phyloP scores from a whole-genome alignment of 2,329 filamentous ascomycete genomes.

The Fusarium floridanum region DNA sequence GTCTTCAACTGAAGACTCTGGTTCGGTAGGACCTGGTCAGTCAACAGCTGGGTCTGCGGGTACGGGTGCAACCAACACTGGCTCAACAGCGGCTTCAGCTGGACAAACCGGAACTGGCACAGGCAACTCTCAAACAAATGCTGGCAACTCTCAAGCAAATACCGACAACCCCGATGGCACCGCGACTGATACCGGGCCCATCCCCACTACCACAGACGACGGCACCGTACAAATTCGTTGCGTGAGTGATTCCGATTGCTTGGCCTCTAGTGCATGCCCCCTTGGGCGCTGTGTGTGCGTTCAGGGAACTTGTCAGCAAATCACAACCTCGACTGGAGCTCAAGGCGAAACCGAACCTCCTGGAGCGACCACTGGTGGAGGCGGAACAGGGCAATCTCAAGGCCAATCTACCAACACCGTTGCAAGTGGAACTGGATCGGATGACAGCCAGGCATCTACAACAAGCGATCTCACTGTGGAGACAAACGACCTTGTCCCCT shows the following conservation, averaged over 20 bases:
- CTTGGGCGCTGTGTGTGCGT: background rate
- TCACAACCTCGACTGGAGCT: background rate
- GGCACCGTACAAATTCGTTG: background rate
- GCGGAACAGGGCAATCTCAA: background rate
- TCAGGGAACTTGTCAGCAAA: background rate
- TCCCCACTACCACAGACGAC: background rate
- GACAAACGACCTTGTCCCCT: background rate
- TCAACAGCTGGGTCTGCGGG: background rate
- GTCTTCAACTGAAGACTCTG: background rate
- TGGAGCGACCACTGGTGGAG: background rate
- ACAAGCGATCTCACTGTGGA: background rate
- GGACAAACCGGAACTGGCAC: background rate
- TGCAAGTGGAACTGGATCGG: background rate
- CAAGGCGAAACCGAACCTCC: background rate
- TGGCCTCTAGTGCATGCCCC: background rate
- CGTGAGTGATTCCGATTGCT: background rate
- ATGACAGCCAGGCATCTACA: slow-evolving; percentile 7
- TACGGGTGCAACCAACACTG: background rate
- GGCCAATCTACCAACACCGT: background rate
- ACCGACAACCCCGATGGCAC: background rate
- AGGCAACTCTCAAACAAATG: background rate
- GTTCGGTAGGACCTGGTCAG: background rate
- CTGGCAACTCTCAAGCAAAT: background rate
- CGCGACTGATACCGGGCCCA: background rate
- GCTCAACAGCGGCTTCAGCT: background rate